These are phyloP conservation scores for Olyra latifolia DNA, from an alignment of 176 grass and related monocot genomes.

Conservation along the genomic window DNA sequence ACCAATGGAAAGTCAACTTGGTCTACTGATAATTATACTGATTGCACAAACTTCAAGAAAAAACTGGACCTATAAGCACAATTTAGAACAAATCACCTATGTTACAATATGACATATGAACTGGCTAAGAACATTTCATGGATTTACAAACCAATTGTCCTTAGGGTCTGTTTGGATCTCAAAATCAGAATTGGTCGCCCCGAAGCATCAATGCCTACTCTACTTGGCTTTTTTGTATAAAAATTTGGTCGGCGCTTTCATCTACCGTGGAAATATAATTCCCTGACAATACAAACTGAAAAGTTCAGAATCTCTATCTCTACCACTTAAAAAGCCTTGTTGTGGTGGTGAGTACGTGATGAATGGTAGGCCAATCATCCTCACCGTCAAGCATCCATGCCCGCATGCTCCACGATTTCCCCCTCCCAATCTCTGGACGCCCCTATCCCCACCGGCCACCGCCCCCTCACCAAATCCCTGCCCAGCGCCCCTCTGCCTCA, in stretches of 20 bases:
- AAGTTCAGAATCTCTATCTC: neutral
- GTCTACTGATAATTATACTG: neutral
- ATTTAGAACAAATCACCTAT: neutral
- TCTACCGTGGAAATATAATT: neutral
- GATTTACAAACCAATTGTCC: neutral
- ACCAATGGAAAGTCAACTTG: neutral
- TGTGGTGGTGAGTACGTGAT: no score
- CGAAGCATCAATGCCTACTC: neutral
- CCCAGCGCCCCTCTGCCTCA: no score
- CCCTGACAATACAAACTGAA: neutral
- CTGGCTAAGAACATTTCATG: neutral
- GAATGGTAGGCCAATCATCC: no score
- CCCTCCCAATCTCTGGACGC: no score
- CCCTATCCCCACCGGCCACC: no score
- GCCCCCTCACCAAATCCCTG: no score
- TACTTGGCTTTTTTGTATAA: neutral
- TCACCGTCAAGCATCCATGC: no score
- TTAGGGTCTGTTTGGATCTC: neutral
- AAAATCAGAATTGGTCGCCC: neutral
- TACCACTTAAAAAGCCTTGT: no score
- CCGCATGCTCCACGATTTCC: no score
- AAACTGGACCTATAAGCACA: neutral
- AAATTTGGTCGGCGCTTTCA: neutral
- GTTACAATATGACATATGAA: neutral
- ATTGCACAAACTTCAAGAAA: neutral